Conservation (phyloP, 176 grass and related monocot genomes). For the Rhynchospora breviuscula region DNA sequence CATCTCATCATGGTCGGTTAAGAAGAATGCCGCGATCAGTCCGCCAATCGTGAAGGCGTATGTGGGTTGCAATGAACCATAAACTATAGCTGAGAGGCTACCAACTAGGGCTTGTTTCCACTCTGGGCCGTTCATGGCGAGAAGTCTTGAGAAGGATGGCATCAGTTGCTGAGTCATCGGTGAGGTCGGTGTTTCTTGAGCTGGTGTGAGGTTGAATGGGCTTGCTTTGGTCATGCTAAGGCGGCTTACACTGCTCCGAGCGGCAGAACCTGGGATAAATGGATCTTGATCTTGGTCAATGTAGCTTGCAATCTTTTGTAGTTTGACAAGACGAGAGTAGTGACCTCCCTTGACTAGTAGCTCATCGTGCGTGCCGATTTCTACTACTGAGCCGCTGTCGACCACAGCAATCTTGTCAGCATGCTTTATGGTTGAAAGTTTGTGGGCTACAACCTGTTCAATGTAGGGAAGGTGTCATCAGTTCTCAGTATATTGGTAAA, state of each 20-base stretch:
- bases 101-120: slow-evolving; percentile 88
- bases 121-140: slow-evolving; percentile 85
- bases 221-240: slow-evolving; percentile 80
- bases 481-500: neutral
- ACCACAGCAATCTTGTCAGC: slow-evolving; percentile 92
- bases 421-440: slow-evolving; percentile 92
- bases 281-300: slow-evolving; percentile 81
- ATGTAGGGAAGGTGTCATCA: slow-evolving; percentile 16
- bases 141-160: slow-evolving; percentile 91
- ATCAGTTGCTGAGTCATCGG: slow-evolving; percentile 32
- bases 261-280: slow-evolving; percentile 54
- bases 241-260: slow-evolving; percentile 71
- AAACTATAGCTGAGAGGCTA: slow-evolving; percentile 68
- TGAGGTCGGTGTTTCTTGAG: slow-evolving; percentile 31
- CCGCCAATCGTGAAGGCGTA: slow-evolving; percentile 90
- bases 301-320: slow-evolving; percentile 90
- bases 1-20: slow-evolving; percentile 73
- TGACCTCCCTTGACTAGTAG: slow-evolving; percentile 64
- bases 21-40: slow-evolving; percentile 91
- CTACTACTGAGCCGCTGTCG: slow-evolving; percentile 68
- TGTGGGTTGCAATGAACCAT: slow-evolving; percentile 82
- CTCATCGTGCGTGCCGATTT: slow-evolving; percentile 92
- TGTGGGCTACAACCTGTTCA: slow-evolving; percentile 92
- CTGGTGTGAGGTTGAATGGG: slow-evolving; percentile 63
- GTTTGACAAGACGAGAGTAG: slow-evolving; percentile 81